A percentile compares a stretch with the other conserved stretches of the same genome.
Conservation (phyloP, 2,329 filamentous ascomycete genomes). For the Nemania sp. region DNA sequence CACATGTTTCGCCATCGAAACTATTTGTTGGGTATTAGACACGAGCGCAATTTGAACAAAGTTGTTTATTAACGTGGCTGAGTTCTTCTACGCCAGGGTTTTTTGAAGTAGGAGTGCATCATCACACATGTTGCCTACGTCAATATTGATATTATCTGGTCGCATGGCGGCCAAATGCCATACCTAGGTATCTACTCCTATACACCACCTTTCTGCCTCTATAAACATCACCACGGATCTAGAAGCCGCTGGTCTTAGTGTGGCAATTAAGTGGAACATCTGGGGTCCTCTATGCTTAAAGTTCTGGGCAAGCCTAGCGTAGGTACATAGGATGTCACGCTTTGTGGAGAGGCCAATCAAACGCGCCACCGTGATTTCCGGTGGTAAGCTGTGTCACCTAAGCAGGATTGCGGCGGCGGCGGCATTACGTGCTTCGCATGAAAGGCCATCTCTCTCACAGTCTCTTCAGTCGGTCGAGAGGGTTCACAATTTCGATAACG, state of each 20-base stretch:
- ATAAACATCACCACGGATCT: too few relatives aligned
- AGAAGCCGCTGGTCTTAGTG: background rate
- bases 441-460: background rate
- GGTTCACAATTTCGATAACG: too few relatives aligned
- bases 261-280: slow-evolving; percentile 6
- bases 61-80: background rate
- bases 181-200: too few relatives aligned
- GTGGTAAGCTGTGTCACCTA: slow-evolving; percentile 14
- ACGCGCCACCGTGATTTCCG: slow-evolving; percentile 2
- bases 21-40: background rate
- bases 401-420: slow-evolving; percentile 24
- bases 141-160: background rate
- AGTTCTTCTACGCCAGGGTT: background rate
- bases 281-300: slow-evolving; percentile 6
- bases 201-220: too few relatives aligned
- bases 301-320: background rate
- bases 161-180: background rate
- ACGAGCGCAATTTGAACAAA: background rate
- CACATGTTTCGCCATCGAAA: slow-evolving; percentile 17
- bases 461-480: background rate
- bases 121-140: background rate
- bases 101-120: background rate
- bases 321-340: background rate
- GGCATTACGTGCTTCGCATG: slow-evolving; percentile 17
- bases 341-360: slow-evolving; percentile 30